A percentile compares a stretch with the other conserved stretches of the same genome.
Conservation (phyloP, 2,329 filamentous ascomycete genomes). For the Pyrenophora tritici-repentis region DNA sequence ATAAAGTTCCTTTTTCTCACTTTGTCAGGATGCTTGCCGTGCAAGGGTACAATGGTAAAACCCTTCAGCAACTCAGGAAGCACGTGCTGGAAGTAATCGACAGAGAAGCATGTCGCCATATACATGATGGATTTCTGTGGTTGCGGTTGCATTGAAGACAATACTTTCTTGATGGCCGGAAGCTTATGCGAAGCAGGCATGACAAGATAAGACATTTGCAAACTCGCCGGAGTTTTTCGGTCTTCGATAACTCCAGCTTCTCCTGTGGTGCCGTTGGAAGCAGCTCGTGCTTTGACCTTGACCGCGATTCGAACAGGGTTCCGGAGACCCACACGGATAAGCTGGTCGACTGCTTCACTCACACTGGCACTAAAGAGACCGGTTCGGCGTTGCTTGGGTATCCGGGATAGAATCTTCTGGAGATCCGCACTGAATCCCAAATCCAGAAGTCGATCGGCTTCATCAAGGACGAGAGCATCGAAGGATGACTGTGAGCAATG, state of each 20-base stretch:
- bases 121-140: constrained; percentile 91
- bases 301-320: constrained; percentile 96
- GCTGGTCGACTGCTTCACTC: constrained; percentile 91
- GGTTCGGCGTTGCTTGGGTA: constrained; percentile 92
- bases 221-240: constrained; percentile 83
- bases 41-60: constrained; percentile 77
- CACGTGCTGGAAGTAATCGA: constrained; percentile 89
- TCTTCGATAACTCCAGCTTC: constrained; percentile 71
- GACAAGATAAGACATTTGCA: constrained; percentile 87
- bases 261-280: constrained; percentile 47
- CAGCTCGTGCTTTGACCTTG: constrained; percentile 69
- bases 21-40: constrained; percentile 89
- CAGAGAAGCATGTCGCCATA: constrained; percentile 88
- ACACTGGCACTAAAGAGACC: constrained; percentile 94
- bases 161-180: constrained; percentile 71
- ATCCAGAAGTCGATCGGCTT: constrained; percentile 90
- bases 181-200: constrained; percentile 80
- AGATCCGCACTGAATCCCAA: constrained; percentile 92
- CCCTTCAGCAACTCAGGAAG: constrained; percentile 73
- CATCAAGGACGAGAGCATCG: constrained; percentile 89
- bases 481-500: constrained; percentile 88
- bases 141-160: constrained; percentile 69
- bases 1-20: constrained; percentile 87
- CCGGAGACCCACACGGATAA: constrained; percentile 86
- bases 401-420: constrained; percentile 77